Percentiles rank a stretch among this genome's conserved stretches.
Conservation (phyloP, 208 protist genomes). For the Acanthamoeba triangularis region DNA sequence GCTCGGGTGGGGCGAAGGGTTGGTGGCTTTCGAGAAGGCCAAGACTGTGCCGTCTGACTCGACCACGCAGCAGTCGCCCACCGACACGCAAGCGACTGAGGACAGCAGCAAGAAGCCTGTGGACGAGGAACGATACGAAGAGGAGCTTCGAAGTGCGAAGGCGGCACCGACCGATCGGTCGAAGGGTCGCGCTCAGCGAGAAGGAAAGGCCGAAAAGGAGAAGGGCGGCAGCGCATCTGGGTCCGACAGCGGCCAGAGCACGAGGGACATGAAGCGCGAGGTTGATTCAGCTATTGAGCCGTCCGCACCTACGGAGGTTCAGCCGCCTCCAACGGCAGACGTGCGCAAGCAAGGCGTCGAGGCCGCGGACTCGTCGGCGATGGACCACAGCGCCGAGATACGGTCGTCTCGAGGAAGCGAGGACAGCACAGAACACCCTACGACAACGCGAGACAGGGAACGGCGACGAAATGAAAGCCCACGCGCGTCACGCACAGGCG, state of each 20-base stretch:
- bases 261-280: too few species aligned
- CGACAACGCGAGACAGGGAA: background rate
- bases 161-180: too few species aligned
- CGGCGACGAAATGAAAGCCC: background rate
- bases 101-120: background rate
- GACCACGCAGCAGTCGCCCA: background rate
- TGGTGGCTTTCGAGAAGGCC: slow-evolving; percentile 69
- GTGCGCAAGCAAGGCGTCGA: background rate
- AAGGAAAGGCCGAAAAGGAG: too few species aligned
- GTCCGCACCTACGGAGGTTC: too few species aligned
- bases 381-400: background rate
- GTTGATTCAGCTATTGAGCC: too few species aligned
- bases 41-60: slow-evolving; percentile 16
- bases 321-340: too few species aligned
- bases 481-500: background rate
- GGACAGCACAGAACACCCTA: background rate
- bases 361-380: background rate
- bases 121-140: too few species aligned
- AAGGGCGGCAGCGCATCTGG: too few species aligned
- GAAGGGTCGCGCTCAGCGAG: too few species aligned
- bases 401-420: background rate
- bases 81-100: background rate
- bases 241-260: too few species aligned
- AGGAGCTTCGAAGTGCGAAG: too few species aligned
- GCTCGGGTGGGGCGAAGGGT: slow-evolving; percentile 69